These are phyloP conservation scores for Suillus cothurnatus DNA, from an alignment of 768 basidiomycete genomes.

Conservation along the genomic window DNA sequence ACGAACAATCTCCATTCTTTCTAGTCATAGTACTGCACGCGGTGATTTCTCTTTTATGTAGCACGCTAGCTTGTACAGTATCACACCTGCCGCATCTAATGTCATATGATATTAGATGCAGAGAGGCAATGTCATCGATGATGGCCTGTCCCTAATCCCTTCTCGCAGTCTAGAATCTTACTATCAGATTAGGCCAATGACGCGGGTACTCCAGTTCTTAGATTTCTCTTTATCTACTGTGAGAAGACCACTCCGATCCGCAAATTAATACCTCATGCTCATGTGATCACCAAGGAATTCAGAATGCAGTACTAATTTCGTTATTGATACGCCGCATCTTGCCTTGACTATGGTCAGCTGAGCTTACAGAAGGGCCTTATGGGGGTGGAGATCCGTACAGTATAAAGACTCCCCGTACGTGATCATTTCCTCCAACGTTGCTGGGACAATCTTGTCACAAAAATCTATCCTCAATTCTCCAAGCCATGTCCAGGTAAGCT, in stretches of 20 bases:
- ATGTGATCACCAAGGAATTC: not conserved
- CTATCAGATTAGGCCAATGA: not conserved
- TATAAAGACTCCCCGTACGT: not conserved
- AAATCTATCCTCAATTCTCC: not conserved
- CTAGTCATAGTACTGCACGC: not conserved
- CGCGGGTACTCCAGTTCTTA: not conserved
- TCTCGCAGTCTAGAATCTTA: not conserved
- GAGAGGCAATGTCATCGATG: not conserved
- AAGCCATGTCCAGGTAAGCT: constrained; percentile 2
- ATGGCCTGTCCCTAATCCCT: not conserved
- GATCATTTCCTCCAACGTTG: not conserved
- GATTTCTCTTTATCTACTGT: constrained; percentile 1
- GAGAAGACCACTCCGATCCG: not conserved
- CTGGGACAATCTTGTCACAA: not conserved
- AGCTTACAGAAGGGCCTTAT: not conserved
- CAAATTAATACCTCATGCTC: not conserved
- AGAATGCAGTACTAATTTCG: not conserved
- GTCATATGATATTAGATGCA: not conserved
- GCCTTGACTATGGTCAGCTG: not conserved
- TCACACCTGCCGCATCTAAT: not conserved
- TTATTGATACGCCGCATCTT: not conserved
- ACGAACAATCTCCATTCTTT: not conserved
- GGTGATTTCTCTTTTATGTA: not conserved
- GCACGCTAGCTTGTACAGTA: not conserved
- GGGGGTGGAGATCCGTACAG: not conserved